Evolutionary conservation across 2,329 filamentous ascomycete species (phyloP), one percentile per base, ranked within the genome.

Genomic region (Nemania serpens): DNA sequence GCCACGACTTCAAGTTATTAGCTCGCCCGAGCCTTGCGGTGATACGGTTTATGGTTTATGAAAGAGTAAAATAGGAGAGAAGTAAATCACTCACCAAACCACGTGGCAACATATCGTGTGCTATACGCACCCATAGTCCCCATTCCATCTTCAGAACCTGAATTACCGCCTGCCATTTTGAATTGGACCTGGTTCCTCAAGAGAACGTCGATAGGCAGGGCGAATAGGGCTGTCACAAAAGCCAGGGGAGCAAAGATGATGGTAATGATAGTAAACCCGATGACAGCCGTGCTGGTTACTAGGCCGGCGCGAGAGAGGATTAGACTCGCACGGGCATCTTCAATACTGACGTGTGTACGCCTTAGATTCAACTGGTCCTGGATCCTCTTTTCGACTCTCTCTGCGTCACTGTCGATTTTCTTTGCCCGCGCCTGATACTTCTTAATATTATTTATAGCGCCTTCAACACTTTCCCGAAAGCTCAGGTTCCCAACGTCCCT

Each of bases 181-280:
- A 51, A 48, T 5, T 6, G 46, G 22, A 61, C 2, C 12, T 61
- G 58, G 15, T 61, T 61, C 15, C 33, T 20, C 2, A 56, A 2
- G 2, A 61, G 42, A 2, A 37, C 34, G 18, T 63, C 61, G 12
- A 63, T 36, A n/a, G 51, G 58, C 1, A 62, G 41, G 39, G 62
- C 58, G 7, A 62, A 64, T 2, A 64, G 48, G 2, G 46, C 49
- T 4, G 58, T 53, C 17, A 62, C 15, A 13, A 62, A 64, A 4
- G 62, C 50, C 2, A 64, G 50, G 2, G 58, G 58, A 9, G 62
- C 51, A 20, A 62, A 64, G 25, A 64, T 59, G 9, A 64, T 25
- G 11, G 62, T 64, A 12, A 62, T 46, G 18, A 64, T 29, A 5
- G 62, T 64, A 29, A 64, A 64, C 2, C 62, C 58, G 11, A 64